A percentile compares a stretch with the other conserved stretches of the same genome.
phyloP scores from a whole-genome alignment of 345 rosid species.

The Dipteronia sinensis region DNA sequence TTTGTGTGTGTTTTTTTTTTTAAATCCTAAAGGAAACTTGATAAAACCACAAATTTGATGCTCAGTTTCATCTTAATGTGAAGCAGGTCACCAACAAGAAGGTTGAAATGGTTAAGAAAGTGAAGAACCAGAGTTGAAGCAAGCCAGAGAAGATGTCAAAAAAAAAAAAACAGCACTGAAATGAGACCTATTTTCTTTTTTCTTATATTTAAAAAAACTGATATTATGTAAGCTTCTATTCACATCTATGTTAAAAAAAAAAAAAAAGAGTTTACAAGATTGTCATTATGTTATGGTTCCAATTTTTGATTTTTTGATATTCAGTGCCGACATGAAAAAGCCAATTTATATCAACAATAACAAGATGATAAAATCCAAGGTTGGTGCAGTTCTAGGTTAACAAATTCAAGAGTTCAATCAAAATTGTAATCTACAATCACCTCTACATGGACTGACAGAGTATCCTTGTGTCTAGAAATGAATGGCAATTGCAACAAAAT shows the following conservation, averaged over 20 bases:
- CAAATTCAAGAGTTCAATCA: background rate
- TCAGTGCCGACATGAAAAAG: background rate
- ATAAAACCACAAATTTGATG: background rate
- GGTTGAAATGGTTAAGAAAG: background rate
- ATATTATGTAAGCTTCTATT: too few species aligned
- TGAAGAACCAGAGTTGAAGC: background rate
- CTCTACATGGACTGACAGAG: background rate
- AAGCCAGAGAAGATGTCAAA: background rate
- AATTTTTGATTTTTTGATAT: background rate
- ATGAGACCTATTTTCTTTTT: too few species aligned
- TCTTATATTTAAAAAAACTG: too few species aligned
- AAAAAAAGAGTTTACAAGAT: too few species aligned
- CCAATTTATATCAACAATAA: background rate
- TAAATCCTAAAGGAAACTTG: too few species aligned
- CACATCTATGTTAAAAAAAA: too few species aligned
- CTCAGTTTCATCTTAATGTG: background rate
- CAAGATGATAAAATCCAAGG: background rate
- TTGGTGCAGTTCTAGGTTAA: background rate
- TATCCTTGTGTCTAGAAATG: background rate
- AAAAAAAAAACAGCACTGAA: background rate
- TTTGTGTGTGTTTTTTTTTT: too few species aligned
- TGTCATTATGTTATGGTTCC: background rate
- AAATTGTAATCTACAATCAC: background rate
- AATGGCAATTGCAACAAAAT: background rate
- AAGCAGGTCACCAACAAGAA: background rate